A percentile compares a stretch with the other conserved stretches of the same genome.
These are phyloP conservation scores for Beauveria medogensis DNA, from an alignment of 2,329 filamentous ascomycete species.

Conservation along the genomic window DNA sequence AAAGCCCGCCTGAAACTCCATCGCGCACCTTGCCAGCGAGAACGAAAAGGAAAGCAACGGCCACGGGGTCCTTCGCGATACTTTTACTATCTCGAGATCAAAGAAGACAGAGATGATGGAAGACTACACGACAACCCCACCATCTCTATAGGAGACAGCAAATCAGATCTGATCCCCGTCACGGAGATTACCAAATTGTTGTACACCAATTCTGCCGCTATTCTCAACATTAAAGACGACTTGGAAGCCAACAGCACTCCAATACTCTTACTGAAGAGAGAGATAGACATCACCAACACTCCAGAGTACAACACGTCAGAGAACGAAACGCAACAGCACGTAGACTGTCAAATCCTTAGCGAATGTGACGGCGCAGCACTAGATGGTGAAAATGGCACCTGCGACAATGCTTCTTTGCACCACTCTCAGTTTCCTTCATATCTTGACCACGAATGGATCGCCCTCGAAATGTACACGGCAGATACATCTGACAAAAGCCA, in stretches of 20 bases:
- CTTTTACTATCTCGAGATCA: slow-evolving; percentile 70
- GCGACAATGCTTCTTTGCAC: slow-evolving; percentile 18
- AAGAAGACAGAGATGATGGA: slow-evolving; percentile 67
- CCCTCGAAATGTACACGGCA: slow-evolving; percentile 65
- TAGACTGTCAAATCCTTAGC: neutral
- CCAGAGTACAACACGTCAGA: neutral
- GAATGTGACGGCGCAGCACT: neutral
- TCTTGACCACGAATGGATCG: slow-evolving; percentile 84
- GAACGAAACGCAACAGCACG: neutral
- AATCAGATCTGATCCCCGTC: slow-evolving; percentile 46
- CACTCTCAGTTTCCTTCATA: slow-evolving; percentile 13
- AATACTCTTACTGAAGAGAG: slow-evolving; percentile 65
- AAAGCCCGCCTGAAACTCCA: slow-evolving; percentile 79
- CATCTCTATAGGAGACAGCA: slow-evolving; percentile 29
- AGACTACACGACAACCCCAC: slow-evolving; percentile 40
- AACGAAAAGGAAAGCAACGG: neutral
- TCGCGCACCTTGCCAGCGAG: slow-evolving; percentile 46
- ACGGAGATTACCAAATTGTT: slow-evolving; percentile 76
- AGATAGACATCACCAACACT: slow-evolving; percentile 43
- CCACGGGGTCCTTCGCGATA: slow-evolving; percentile 34
- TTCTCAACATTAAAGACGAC: slow-evolving; percentile 64
- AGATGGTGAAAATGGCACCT: too few relatives aligned
- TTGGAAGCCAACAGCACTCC: slow-evolving; percentile 39
- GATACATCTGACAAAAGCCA: slow-evolving; percentile 22
- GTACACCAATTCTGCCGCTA: slow-evolving; percentile 83